Percentiles rank a stretch among this genome's conserved stretches.
Conservation (phyloP, 2,329 filamentous ascomycete species). For the Cladosporium sp. region DNA sequence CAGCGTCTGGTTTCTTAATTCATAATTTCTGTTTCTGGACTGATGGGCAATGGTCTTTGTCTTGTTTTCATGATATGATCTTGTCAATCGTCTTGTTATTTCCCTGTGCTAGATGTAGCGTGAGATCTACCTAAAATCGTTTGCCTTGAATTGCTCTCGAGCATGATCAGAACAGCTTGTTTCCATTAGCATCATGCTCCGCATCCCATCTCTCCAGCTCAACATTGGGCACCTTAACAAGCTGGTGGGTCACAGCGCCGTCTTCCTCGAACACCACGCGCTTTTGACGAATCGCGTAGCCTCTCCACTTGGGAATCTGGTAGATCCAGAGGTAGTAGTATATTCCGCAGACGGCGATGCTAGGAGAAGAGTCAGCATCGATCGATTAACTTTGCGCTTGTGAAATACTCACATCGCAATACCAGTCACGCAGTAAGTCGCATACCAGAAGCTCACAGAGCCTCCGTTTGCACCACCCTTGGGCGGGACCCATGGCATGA, state of each 20-base stretch:
- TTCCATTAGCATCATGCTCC: slow-evolving; percentile 48
- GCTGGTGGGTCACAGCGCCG: slow-evolving; percentile 48
- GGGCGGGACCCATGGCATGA: slow-evolving; percentile 71
- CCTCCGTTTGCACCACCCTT: slow-evolving; percentile 55
- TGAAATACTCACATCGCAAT: slow-evolving; percentile 55
- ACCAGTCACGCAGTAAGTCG: slow-evolving; percentile 62
- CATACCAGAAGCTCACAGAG: slow-evolving; percentile 71
- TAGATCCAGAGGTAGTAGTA: slow-evolving; percentile 61
- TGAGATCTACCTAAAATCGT: too few relatives aligned
- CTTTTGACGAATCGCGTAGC: slow-evolving; percentile 55
- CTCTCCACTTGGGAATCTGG: slow-evolving; percentile 49
- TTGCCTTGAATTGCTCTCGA: too few relatives aligned
- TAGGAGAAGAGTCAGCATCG: background rate
- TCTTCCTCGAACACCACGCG: slow-evolving; percentile 18
- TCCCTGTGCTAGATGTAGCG: too few relatives aligned
- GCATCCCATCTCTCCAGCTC: slow-evolving; percentile 56
- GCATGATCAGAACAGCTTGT: slow-evolving; percentile 2
- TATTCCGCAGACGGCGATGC: slow-evolving; percentile 49
- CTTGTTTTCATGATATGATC: background rate
- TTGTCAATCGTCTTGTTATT: too few relatives aligned
- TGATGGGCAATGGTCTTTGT: background rate
- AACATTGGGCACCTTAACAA: slow-evolving; percentile 52
- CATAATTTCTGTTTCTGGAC: background rate
- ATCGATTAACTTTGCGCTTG: background rate
- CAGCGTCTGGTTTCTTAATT: background rate